Evolutionary conservation across 139 green algal genomes (phyloP), one percentile per base, ranked within the genome.

Genomic region (Coelastrella sp.): DNA sequence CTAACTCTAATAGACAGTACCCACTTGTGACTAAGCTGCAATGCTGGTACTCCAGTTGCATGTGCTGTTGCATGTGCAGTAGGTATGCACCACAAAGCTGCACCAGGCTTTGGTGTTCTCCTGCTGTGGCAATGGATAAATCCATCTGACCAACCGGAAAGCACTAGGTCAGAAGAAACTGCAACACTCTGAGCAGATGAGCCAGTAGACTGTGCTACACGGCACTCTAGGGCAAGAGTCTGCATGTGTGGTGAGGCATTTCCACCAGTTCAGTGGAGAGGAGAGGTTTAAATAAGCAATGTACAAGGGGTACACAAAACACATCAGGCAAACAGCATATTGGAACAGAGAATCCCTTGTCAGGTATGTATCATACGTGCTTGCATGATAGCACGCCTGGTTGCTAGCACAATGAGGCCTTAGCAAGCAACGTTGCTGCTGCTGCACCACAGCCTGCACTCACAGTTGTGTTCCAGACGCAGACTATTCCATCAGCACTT

Each of bases 401-500:
- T n/a, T n/a, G n/a, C n/a, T n/a, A n/a, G n/a, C 53, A 64, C 53
- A 64, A 5, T 32, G 53, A 27, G 0, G 7, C 53, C 11, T 64
- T 9, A 64, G 21, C 19, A n/a, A n/a, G n/a, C n/a, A n/a, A n/a
- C n/a, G n/a, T n/a, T n/a, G n/a, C n/a, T n/a, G 53, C 15, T 57
- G 45, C 45, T 2, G 45, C 45, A 57, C 0, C 45, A 57, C 0
- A 57, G 19, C n/a, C n/a, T n/a, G n/a, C 6, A 66, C 62, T 85
- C 19, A 85, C 79, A 48, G 50, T 11, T 34, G 67, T 40, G 67
- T 79, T 53, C 89, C 89, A 92, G 37, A 91, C 82, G 25, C 67
- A 81, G 32, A 92, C 82, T 5, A 51, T 86, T 19, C 87, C 87
- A 48, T 92, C 84, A 11, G 53, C 25, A 76, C 80, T 87, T 71